Evolutionary conservation across 371 early-diverging fungal species (phyloP), one percentile per base, ranked within the genome.

Genomic region (Apophysomyces sp.): DNA sequence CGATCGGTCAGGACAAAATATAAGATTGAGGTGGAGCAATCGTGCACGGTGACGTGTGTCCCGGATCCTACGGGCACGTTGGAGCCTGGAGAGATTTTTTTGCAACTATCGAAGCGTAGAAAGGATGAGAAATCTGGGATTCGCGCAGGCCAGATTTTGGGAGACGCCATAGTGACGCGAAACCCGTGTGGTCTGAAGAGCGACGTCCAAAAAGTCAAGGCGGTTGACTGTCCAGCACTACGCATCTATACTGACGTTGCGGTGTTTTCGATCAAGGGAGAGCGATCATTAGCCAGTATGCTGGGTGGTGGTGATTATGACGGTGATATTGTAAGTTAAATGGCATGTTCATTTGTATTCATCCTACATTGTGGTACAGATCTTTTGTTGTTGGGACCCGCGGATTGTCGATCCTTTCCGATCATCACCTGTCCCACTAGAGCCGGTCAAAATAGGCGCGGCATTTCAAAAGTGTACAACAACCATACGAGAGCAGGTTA

Each of bases 311-410:
- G 69, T 24, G 69, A 69, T 36, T 69, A 69, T 32, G 69, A 69
- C 55, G 69, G 69, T 7, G 69, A 69, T 36, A 66, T 56, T 18
- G 66, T 68, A 64, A 55, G 51, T 49, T 18, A n/a, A 30, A 52
- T 16, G 18, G n/a, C 11, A 30, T 57, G 6, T 56, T 62, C n/a
- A n/a, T 26, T 58, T 4, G 18, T 18, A 16, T 26, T 15, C 30
- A 62, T 29, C 8, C 29, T 24, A 27, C 39, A 6, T 8, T 0
- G 16, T 26, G 0, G 49, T 52, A 16, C 26, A 68, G 68, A 56
- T 69, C 8, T 69, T 69, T 51, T 66, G 66, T 49, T 69, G 69
- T 34, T 69, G 69, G 69, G 69, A 69, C 57, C 58, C 62, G 4
- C 32, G 59, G 24, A 52, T 69, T 3, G 67, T 62, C 0, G 24